Conservation (phyloP, 2,329 filamentous ascomycete genomes). For the Aureobasidium sp. region DNA sequence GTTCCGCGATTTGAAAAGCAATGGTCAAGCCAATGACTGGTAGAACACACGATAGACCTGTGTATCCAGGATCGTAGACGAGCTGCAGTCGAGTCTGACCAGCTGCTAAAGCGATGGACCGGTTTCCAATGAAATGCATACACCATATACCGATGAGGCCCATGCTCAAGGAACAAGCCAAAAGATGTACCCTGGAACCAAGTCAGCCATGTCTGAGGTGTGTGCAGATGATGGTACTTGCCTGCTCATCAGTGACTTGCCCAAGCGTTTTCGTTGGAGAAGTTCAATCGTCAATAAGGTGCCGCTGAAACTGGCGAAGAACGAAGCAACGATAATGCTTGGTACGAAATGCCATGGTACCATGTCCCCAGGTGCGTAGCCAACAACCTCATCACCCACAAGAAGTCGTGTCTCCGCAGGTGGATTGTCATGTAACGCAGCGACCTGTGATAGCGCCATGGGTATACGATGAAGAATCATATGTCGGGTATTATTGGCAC, state of each 20-base stretch:
- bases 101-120: conserved; percentile 62
- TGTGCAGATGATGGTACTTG: conserved; percentile 30
- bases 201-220: not conserved
- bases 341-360: conserved; percentile 35
- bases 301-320: conserved; percentile 63
- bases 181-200: conserved; percentile 26
- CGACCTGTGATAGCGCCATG: not conserved
- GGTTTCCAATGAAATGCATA: conserved; percentile 76
- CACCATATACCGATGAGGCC: conserved; percentile 43
- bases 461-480: not conserved
- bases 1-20: conserved; percentile 61
- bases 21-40: conserved; percentile 65
- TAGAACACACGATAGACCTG: conserved; percentile 69
- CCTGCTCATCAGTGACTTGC: conserved; percentile 62
- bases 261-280: conserved; percentile 65
- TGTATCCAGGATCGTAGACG: conserved; percentile 63
- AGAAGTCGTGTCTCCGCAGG: not conserved
- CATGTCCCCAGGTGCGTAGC: conserved; percentile 26
- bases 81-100: conserved; percentile 59
- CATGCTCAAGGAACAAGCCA: conserved; percentile 34
- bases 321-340: conserved; percentile 61
- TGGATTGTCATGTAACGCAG: not conserved
- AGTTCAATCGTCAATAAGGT: conserved; percentile 73
- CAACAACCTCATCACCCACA: not conserved
- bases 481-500: no score